Base-by-base conservation (phyloP, 768 basidiomycete genomes). In the Kwoniella bestiolae region DNA sequence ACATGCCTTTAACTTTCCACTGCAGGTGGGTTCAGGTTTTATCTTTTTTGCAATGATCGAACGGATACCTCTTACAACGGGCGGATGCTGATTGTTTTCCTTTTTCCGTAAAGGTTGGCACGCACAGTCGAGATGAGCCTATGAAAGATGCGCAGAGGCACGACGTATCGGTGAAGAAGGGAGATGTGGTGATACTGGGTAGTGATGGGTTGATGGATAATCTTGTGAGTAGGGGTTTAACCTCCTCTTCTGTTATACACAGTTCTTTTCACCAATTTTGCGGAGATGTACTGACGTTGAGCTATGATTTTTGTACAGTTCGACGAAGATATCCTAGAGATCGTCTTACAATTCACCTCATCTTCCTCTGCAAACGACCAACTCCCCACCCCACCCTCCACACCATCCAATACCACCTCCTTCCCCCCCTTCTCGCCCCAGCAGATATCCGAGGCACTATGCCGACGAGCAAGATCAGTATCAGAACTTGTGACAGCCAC, bases 141-240 rank as follows among this genome's bases (percentile, higher is more conserved):
- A 74, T 78, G 73, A 75, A 84, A 21, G 86, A 91, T 53, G 90
- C 91, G 1, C 88, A 88, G 63, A 82, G 88, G 5, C 86, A 89
- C 59, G 76, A 74, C 41, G 69, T 83, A 55, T 71, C 71, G 32
- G 83, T 84, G 28, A 70, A 79, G 46, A 78, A 80, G 61, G 82
- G 79, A 47, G 83, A 84, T 74, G 74, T 82, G 14, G 75, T 81
- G 14, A 67, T 82, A 0, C 64, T 82, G 55, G 74, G 78, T 16
- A 76, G 71, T 53, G 81, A 82, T 63, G 81, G 81, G 0, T 65
- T 82, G 35, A 75, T 76, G 61, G 81, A 82, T 59, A 82, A 82
- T 63, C 66, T 82, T 32, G 79, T 80, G 29, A 63, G 79, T 76
- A 12, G 35, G 12, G 12, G 2, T 0, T 38, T 38, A 11, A 12